phyloP scores from a whole-genome alignment of 169 alveolate genomes.

The Eimeria tenella region DNA sequence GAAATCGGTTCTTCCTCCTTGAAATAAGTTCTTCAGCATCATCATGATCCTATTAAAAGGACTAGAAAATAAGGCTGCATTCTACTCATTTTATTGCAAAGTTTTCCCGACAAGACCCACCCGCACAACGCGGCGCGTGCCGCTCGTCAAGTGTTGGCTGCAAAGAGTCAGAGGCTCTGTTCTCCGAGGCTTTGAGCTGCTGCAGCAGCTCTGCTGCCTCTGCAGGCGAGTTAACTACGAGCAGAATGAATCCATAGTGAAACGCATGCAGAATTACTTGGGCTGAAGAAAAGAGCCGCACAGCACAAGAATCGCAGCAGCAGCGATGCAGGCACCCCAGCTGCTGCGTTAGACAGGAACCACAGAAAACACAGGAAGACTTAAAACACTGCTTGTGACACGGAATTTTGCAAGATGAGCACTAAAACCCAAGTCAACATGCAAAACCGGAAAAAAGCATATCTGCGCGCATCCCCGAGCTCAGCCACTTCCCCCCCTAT shows the following conservation, averaged over 20 bases:
- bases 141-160: constrained; percentile 66
- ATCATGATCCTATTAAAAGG: too few relatives aligned
- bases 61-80: neutral
- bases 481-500: too few relatives aligned
- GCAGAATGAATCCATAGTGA: constrained; percentile 53
- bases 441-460: neutral
- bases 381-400: neutral
- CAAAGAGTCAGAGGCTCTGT: constrained; percentile 73
- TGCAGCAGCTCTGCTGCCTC: constrained; percentile 82
- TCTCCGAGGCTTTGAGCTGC: constrained; percentile 79
- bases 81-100: neutral
- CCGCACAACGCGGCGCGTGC: constrained; percentile 68
- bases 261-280: constrained; percentile 72
- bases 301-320: neutral
- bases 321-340: neutral
- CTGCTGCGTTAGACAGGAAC: neutral
- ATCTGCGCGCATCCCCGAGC: too few relatives aligned
- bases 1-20: too few relatives aligned
- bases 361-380: neutral
- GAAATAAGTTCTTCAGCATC: too few relatives aligned
- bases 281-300: constrained; percentile 31
- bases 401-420: neutral
- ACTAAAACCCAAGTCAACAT: too few relatives aligned
- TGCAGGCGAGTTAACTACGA: constrained; percentile 71
- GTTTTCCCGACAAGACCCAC: neutral